Evolutionary conservation across 768 basidiomycete genomes (phyloP).

Genomic region (Kwoniella sp.): DNA sequence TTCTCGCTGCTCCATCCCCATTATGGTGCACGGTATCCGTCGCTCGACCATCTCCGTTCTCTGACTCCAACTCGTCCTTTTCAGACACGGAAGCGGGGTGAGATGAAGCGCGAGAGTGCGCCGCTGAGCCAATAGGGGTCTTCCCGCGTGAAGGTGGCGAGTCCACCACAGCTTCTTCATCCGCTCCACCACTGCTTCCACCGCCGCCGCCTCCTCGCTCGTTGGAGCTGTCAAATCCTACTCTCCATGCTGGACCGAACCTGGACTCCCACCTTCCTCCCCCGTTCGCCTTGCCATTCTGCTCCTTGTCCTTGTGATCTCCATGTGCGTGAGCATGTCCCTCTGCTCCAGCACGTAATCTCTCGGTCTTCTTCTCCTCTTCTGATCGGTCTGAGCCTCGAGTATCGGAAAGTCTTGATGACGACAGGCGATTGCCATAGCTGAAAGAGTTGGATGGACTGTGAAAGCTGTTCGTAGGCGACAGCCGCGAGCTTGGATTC

Average conservation of each 20-base stretch:
- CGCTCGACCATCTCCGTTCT: slow-evolving; percentile 16
- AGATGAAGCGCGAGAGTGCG: slow-evolving; percentile 10
- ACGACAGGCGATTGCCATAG: slow-evolving; percentile 35
- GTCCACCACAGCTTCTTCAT: slow-evolving; percentile 29
- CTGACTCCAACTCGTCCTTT: slow-evolving; percentile 21
- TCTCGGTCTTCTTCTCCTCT: slow-evolving; percentile 18
- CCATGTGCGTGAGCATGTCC: slow-evolving; percentile 2
- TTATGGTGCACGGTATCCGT: slow-evolving; percentile 15
- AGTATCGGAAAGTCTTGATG: slow-evolving; percentile 42
- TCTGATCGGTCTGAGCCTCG: slow-evolving; percentile 32
- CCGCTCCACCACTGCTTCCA: background rate
- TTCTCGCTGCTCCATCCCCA: slow-evolving; percentile 12
- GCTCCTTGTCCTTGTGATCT: slow-evolving; percentile 9
- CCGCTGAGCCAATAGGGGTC: slow-evolving; percentile 4
- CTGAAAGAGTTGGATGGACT: slow-evolving; percentile 18
- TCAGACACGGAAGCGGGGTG: slow-evolving; percentile 18
- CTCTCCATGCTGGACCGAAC: slow-evolving; percentile 32
- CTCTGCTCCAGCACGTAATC: background rate
- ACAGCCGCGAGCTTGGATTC: slow-evolving; percentile 5
- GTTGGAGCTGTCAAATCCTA: slow-evolving; percentile 35
- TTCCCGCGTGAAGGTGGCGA: slow-evolving; percentile 14
- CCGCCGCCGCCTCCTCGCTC: slow-evolving; percentile 10
- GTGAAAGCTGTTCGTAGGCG: background rate
- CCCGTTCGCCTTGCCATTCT: background rate
- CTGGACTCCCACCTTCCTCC: slow-evolving; percentile 9